These are phyloP conservation scores for Epichloe brachyelytri DNA, from an alignment of 2,329 filamentous ascomycete species.

Conservation along the genomic window DNA sequence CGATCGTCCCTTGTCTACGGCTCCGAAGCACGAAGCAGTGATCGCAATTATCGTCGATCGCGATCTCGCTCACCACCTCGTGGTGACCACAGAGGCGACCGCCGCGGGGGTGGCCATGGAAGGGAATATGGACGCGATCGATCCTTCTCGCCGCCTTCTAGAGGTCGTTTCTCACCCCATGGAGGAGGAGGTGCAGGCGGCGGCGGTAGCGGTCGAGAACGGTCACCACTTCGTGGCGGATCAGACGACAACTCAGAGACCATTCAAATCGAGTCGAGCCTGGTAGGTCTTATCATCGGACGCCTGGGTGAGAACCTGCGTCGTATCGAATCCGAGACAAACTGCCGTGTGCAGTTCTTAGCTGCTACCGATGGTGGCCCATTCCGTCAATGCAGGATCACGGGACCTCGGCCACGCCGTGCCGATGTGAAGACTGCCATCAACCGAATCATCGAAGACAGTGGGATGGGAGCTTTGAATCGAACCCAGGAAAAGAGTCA, in stretches of 20 bases:
- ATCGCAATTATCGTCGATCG: constrained; percentile 47
- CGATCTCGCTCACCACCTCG: constrained; percentile 65
- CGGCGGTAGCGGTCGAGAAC: constrained; percentile 39
- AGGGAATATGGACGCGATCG: constrained; percentile 46
- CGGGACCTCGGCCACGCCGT: constrained; percentile 57
- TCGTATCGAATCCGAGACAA: constrained; percentile 70
- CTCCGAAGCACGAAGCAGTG: constrained; percentile 20
- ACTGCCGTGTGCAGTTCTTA: constrained; percentile 78
- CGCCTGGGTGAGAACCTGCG: constrained; percentile 80
- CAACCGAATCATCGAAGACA: constrained; percentile 78
- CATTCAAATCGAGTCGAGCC: constrained; percentile 72
- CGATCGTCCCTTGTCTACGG: constrained; percentile 39
- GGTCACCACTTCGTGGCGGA: constrained; percentile 41
- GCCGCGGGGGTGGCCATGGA: constrained; percentile 48
- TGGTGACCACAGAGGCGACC: constrained; percentile 66
- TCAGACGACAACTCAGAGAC: constrained; percentile 62
- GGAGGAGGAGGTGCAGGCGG: constrained; percentile 24
- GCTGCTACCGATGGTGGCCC: constrained; percentile 61
- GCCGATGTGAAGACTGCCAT: constrained; percentile 73
- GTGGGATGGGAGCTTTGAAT: constrained; percentile 34
- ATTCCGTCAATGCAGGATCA: constrained; percentile 75
- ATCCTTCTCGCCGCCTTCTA: constrained; percentile 54
- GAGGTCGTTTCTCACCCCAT: constrained; percentile 49
- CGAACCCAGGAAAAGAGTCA: constrained; percentile 29
- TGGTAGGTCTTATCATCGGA: constrained; percentile 84